Conservation (phyloP, 805 yeast species). For the Candida sphagnicola region DNA sequence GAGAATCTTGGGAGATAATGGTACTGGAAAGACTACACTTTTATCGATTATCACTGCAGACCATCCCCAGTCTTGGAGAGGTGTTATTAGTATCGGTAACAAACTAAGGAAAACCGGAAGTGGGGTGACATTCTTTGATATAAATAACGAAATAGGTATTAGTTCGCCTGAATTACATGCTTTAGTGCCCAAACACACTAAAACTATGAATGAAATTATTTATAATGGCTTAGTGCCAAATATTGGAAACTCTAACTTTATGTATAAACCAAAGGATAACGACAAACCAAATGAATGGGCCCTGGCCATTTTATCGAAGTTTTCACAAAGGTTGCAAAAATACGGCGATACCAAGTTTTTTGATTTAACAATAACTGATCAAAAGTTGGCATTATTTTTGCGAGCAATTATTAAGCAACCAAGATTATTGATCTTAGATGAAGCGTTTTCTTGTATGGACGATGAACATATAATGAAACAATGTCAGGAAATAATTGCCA, state of each 20-base stretch:
- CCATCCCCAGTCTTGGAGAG: slow-evolving; percentile 95
- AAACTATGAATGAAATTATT: slow-evolving; percentile 54
- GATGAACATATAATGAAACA: slow-evolving; percentile 37
- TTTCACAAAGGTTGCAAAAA: slow-evolving; percentile 27
- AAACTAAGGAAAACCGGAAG: slow-evolving; percentile 69
- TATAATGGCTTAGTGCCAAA: slow-evolving; percentile 61
- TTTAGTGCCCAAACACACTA: slow-evolving; percentile 55
- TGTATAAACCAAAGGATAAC: slow-evolving; percentile 38
- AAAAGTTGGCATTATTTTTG: slow-evolving; percentile 71
- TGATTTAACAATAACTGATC: slow-evolving; percentile 63
- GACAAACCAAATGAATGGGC: slow-evolving; percentile 12
- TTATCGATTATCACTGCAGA: slow-evolving; percentile 84
- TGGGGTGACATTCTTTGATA: slow-evolving; percentile 67
- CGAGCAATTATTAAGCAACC: slow-evolving; percentile 81
- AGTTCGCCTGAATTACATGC: slow-evolving; percentile 92
- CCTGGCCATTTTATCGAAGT: slow-evolving; percentile 14
- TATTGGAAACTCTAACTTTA: slow-evolving; percentile 57
- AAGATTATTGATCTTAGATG: slow-evolving; percentile 76
- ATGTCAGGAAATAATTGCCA: slow-evolving; percentile 29
- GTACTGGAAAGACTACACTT: slow-evolving; percentile 90
- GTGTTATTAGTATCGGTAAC: slow-evolving; percentile 60
- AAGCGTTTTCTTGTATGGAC: slow-evolving; percentile 90
- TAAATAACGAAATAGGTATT: slow-evolving; percentile 76
- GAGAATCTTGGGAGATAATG: slow-evolving; percentile 88
- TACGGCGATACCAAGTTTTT: slow-evolving; percentile 41